Evolutionary conservation across 2,329 filamentous ascomycete species (phyloP), one percentile per base, ranked within the genome.

Genomic region (Waltergamsia citrina): DNA sequence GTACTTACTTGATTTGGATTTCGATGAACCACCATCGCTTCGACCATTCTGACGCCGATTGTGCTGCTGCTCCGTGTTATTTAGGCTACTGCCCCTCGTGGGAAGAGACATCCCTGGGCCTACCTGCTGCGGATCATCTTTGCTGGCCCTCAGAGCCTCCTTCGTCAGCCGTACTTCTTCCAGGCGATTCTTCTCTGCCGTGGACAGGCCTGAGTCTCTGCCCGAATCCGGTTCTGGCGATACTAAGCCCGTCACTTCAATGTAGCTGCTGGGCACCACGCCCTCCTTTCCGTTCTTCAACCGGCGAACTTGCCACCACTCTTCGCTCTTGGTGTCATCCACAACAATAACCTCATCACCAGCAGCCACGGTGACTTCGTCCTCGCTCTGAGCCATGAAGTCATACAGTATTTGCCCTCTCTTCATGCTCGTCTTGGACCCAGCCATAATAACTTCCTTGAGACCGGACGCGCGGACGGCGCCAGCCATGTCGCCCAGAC

Each of bases 251-350:
- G 78, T 88, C 34, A 94, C 67, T 56, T 98, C 90, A 46, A 98
- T 81, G 51, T 96, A 98, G 59, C 86, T 94, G 65, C 87, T 92
- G 11, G 92, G 92, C 7, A 98, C 88, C 18, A 98, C 92, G 25
- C 92, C 92, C 61, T 95, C 86, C 52, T 87, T 92, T 46, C 86
- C 86, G 53, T 87, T 96, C 63, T 87, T 93, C 42, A 95, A 52
- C 23, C 88, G 77, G 39, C 84, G 77, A 23, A 98, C 86, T 66
- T 92, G 87, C 90, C 92, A 96, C 92, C 92, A 98, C 53, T 98
- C 92, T 38, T 95, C 87, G 41, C 88, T 95, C 60, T 88, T 92
- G 22, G 69, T 76, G 50, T 95, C 87, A 52, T 98, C 90, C 36
- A 96, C 57, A 35, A 98, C 67, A 28, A 94, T 65, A 26, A 98